Base-by-base conservation (phyloP, 148 eudicot genomes). In the Drosera capensis region DNA sequence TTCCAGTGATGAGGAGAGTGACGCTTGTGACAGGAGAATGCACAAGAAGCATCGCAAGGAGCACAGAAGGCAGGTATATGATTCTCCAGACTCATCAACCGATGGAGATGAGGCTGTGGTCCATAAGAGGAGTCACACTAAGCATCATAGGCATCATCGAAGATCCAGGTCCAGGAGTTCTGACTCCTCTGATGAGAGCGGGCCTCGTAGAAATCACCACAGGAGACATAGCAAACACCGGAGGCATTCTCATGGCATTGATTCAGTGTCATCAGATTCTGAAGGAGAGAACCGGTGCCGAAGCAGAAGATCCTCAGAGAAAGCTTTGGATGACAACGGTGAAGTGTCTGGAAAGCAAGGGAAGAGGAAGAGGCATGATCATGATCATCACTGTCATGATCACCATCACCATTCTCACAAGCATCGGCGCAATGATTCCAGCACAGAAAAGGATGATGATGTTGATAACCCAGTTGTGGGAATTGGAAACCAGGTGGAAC, bases 131-230 rank as follows among this genome's bases (percentile, higher is more conserved):
- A 53, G 53, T 22, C 79, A 28, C 38, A 48, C 36, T 17, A 75
- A 68, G 68, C 77, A 56, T 48, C 70, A 54, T 22, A 73, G 49
- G 46, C 92, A 37, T 49, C 75, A 62, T 35, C 48, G 44, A 45
- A 44, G 41, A 14, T 59, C 63, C 7, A 49, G 55, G 42, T 61
- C 73, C 14, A 60, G 37, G 52, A 59, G 21, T 22, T 62, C 77
- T 31, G 67, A 52, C 37, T 62, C 56, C 57, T 68, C 72, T 50
- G 79, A 65, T 45, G 80, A 70, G 18, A 56, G 25, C 24, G 52
- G 34, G 14, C 14, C 37, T 7, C 57, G 29, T 25, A 66, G 52
- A 43, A 66, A 61, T 23, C 48, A 28, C 20, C 60, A 59, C 31
- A 43, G 30, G 40, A 75, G 63, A 63, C 63, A 23, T 50, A 69